Evolutionary conservation across 139 green algal genomes (phyloP), one percentile per base, ranked within the genome.

Genomic region (Chlorella sp.): DNA sequence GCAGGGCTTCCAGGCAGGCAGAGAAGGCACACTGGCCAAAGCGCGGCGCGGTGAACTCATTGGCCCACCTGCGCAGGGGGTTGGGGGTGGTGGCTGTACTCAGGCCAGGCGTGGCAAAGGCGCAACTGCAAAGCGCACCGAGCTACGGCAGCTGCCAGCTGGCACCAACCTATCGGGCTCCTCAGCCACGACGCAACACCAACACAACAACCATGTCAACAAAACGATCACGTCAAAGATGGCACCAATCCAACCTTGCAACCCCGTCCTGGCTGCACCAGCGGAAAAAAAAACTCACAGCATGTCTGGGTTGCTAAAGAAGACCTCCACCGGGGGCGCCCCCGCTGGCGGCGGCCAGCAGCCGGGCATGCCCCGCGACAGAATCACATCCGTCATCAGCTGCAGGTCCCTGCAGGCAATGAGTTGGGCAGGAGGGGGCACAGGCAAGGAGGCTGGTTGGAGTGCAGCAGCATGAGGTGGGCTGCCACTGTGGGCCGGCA

Each of bases 1-100:
- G 80, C 32, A 97, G 75, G 1, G 89, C 73, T 1, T 91, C 57
- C 9, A 97, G 74, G 38, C 90, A 94, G 47, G 86, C 72, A 15
- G 85, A 84, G 82, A 96, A 96, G 78, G 91, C 87, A 32, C 93
- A 90, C 83, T 93, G 91, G 3, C 95, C 95, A 70, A 98, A 94
- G 34, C 95, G 86, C 0, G 91, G 91, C 15, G 87, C 67, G 1
- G 89, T 87, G 79, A 92, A 92, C 38, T 95, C 89, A 47, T 93
- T 95, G 20, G 93, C 90, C 63, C 30, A 32, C 28, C 63, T 70
- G 63, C 28, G 3, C 25, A 55, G 44, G 51, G 15, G 11, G 2
- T 23, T 60, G 15, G 51, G 15, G 9, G 51, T 15, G 51, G 51
- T 60, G 18, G 51, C 12, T 9, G 51, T 60, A 9, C 6, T 6